A percentile compares a stretch with the other conserved stretches of the same genome.
Conservation (phyloP, 257 asterid species). For the Jasminum sambac region DNA sequence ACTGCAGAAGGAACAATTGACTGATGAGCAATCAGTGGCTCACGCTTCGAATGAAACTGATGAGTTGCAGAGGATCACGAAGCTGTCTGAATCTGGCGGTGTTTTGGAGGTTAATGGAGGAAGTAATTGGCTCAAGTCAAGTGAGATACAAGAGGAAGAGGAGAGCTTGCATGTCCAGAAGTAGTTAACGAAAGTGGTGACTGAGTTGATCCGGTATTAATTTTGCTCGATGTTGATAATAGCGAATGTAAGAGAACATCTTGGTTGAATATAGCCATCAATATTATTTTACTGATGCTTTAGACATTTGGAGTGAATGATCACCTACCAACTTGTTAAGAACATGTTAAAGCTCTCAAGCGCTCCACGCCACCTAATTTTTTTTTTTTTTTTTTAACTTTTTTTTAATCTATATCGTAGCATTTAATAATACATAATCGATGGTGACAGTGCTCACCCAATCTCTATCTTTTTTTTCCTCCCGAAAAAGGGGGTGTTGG, state of each 20-base stretch:
- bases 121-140: slow-evolving; percentile 33
- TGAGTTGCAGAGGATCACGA: slow-evolving; percentile 71
- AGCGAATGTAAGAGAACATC: slow-evolving; percentile 12
- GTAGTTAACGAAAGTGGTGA: slow-evolving; percentile 12
- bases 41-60: slow-evolving; percentile 52
- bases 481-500: too few relatives aligned
- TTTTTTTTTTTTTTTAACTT: too few relatives aligned
- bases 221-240: slow-evolving; percentile 9
- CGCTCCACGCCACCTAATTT: too few relatives aligned
- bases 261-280: slow-evolving; percentile 8
- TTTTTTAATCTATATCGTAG: too few relatives aligned
- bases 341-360: too few relatives aligned
- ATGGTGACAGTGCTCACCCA: too few relatives aligned
- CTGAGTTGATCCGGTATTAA: slow-evolving; percentile 9
- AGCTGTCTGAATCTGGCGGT: slow-evolving; percentile 74
- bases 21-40: slow-evolving; percentile 57
- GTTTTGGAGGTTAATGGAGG: slow-evolving; percentile 42
- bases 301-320: too few relatives aligned
- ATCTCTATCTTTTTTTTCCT: too few relatives aligned
- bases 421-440: too few relatives aligned
- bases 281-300: slow-evolving; percentile 4
- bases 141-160: slow-evolving; percentile 49
- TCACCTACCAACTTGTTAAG: too few relatives aligned
- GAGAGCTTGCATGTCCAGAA: slow-evolving; percentile 41
- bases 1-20: slow-evolving; percentile 47